Evolutionary conservation across 805 yeast species (phyloP).

Genomic region (Hanseniaspora lindneri): DNA sequence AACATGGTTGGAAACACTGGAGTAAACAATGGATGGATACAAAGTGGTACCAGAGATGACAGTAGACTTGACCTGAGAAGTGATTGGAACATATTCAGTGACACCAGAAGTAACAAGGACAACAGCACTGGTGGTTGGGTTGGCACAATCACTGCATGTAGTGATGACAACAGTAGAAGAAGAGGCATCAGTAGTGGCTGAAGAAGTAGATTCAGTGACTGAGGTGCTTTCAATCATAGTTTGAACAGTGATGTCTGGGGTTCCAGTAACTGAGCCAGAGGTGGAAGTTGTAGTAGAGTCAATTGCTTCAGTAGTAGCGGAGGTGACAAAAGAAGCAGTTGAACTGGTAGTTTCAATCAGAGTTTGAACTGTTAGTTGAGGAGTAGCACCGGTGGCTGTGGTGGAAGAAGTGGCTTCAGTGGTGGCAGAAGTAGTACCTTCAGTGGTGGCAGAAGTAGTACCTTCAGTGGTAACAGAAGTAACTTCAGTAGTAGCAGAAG

Average conservation of each 20-base stretch:
- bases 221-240: too few species aligned
- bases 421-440: background rate
- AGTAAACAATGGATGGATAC: constrained; percentile 16
- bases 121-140: constrained; percentile 8
- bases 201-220: constrained; percentile 6
- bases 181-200: constrained; percentile 7
- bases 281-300: background rate
- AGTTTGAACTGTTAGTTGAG: constrained; percentile 12
- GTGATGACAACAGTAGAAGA: constrained; percentile 11
- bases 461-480: background rate
- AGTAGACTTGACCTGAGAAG: constrained; percentile 7
- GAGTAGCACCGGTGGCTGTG: constrained; percentile 6
- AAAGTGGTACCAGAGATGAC: constrained; percentile 16
- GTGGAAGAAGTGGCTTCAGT: background rate
- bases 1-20: constrained; percentile 14
- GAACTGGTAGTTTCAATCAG: constrained; percentile 12
- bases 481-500: background rate
- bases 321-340: constrained; percentile 12
- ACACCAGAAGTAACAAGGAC: constrained; percentile 10
- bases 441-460: background rate
- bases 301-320: constrained; percentile 20
- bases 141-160: constrained; percentile 13
- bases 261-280: background rate
- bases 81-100: constrained; percentile 11
- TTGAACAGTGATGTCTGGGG: background rate